Conservation (phyloP, 257 asterid genomes). For the Lantana camara region DNA sequence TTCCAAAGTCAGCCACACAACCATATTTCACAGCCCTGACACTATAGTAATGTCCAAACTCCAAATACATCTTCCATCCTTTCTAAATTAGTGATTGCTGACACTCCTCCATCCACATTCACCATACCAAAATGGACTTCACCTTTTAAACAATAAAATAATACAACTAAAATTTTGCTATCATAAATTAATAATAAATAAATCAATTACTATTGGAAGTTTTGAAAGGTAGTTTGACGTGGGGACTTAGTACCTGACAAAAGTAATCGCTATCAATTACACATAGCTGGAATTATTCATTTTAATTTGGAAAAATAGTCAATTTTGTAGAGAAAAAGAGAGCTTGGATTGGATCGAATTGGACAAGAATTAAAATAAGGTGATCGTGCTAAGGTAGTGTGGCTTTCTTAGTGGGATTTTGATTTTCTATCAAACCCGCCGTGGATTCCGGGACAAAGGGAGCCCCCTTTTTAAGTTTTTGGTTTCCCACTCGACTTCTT, state of each 20-base stretch:
- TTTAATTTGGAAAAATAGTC: background rate
- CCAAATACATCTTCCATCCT: background rate
- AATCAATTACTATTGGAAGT: constrained; percentile 3
- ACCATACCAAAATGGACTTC: constrained; percentile 2
- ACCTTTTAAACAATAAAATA: too few relatives aligned
- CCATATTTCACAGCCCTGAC: too few relatives aligned
- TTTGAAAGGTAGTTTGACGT: background rate
- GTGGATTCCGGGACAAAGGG: constrained; percentile 42
- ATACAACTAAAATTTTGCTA: background rate
- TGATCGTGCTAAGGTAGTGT: background rate
- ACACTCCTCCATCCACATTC: constrained; percentile 6
- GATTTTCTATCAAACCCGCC: constrained; percentile 25
- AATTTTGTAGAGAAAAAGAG: background rate
- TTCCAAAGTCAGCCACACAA: too few relatives aligned
- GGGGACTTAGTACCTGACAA: constrained; percentile 21
- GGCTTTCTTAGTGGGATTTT: background rate
- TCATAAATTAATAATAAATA: background rate
- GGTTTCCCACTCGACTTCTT: too few relatives aligned
- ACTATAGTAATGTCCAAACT: too few relatives aligned
- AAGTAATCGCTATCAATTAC: constrained; percentile 13
- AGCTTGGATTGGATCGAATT: background rate
- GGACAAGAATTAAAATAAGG: constrained; percentile 11
- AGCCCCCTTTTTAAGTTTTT: too few relatives aligned
- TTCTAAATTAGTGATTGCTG: constrained; percentile 12
- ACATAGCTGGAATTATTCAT: constrained; percentile 11